Conservation (phyloP, 1,284 basidiomycete species). For the Gomphus sp. region DNA sequence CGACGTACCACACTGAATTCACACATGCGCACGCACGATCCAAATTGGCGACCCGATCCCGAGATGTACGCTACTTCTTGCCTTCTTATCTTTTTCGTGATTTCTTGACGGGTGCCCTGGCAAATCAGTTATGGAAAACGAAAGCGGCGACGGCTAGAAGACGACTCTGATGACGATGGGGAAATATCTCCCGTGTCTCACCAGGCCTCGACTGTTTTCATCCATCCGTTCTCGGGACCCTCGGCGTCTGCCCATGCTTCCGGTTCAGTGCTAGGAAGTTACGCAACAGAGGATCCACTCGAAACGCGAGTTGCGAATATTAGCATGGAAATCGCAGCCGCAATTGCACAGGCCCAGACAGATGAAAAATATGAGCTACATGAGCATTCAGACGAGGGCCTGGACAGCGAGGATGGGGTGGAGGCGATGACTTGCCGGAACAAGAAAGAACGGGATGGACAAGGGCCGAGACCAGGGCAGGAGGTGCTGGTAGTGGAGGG, state of each 20-base stretch:
- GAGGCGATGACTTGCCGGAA: constrained; percentile 45
- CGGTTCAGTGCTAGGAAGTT: constrained; percentile 3
- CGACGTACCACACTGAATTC: constrained; percentile 70
- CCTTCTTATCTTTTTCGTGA: constrained; percentile 15
- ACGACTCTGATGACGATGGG: constrained; percentile 35
- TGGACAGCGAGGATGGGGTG: constrained; percentile 11
- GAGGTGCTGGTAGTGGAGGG: constrained; percentile 32
- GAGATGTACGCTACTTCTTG: constrained; percentile 45
- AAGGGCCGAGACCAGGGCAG: constrained; percentile 42
- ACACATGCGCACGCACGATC: constrained; percentile 78
- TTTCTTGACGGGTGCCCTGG: constrained; percentile 5
- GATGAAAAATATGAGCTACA: constrained; percentile 17
- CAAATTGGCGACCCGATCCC: constrained; percentile 71
- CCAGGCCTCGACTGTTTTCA: constrained; percentile 5
- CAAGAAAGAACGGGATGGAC: constrained; percentile 24
- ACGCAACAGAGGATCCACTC: constrained; percentile 19
- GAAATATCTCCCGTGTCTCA: constrained; percentile 16
- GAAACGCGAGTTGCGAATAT: constrained; percentile 58
- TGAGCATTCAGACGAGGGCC: constrained; percentile 9
- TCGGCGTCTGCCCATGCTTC: constrained; percentile 1
- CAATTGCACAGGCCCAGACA: constrained; percentile 49
- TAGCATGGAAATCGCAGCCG: constrained; percentile 65
- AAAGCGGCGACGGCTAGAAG: constrained; percentile 50
- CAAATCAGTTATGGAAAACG: constrained; percentile 17
- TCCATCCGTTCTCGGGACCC: constrained; percentile 6